Conservation (phyloP, 805 yeast genomes). For the Maudiozyma serrabonitensis region DNA sequence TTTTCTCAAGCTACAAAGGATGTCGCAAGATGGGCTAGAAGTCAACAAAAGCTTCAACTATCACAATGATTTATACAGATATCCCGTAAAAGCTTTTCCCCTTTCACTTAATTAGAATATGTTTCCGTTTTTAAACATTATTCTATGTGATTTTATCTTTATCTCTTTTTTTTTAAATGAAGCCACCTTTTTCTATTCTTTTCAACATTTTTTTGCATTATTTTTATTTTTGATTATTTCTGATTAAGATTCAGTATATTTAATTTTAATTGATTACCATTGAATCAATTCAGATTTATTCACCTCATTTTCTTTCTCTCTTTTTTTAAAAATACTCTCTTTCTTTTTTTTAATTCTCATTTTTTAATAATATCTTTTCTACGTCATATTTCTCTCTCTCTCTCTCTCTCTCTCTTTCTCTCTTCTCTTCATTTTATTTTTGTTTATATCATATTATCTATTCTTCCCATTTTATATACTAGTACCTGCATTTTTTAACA, state of each 20-base stretch:
- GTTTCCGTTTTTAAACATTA: too few species aligned
- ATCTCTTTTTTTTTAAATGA: too few species aligned
- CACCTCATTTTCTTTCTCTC: conserved; percentile 4
- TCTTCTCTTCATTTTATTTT: neutral
- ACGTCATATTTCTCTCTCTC: conserved; percentile 1
- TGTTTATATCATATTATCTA: neutral
- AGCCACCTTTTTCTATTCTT: neutral
- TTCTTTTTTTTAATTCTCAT: conserved; percentile 3
- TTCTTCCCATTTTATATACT: neutral
- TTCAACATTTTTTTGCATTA: conserved; percentile 3
- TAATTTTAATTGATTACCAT: neutral
- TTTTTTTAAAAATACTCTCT: conserved; percentile 5
- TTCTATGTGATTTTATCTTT: too few species aligned
- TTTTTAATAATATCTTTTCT: conserved; percentile 4
- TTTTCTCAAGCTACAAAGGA: conserved; percentile 65
- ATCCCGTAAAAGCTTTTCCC: neutral
- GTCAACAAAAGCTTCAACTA: conserved; percentile 37
- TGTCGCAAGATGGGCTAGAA: conserved; percentile 97
- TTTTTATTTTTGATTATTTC: neutral
- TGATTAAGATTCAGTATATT: neutral
- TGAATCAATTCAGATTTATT: neutral
- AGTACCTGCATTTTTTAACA: neutral
- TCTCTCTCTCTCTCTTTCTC: neutral
- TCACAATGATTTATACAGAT: conserved; percentile 9
- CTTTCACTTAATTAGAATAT: too few species aligned